Conservation (phyloP, 768 basidiomycete species). For the Xerocomellus intermedius region DNA sequence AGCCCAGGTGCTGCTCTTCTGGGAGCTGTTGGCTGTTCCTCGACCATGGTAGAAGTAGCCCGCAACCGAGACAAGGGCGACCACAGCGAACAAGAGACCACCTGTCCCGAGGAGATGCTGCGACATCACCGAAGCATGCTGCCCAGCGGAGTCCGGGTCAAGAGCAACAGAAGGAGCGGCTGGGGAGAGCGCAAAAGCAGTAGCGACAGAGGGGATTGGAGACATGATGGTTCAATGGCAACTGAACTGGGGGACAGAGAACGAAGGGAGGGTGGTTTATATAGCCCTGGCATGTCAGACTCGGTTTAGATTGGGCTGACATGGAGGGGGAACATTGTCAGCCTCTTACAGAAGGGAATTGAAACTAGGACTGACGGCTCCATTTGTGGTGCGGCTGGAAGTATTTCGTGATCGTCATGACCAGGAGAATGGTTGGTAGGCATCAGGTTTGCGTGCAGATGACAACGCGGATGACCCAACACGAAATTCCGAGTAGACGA, state of each 20-base stretch:
- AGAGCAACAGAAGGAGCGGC: constrained; percentile 1
- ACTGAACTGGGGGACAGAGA: background rate
- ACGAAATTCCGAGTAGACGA: background rate
- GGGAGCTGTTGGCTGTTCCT: background rate
- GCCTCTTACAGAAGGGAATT: background rate
- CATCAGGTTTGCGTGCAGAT: background rate
- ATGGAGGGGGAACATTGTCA: constrained; percentile 1
- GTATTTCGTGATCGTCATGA: background rate
- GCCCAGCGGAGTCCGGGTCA: background rate
- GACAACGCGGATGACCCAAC: background rate
- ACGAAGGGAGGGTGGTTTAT: background rate
- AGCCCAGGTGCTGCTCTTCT: constrained; percentile 2
- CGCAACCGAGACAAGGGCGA: constrained; percentile 11
- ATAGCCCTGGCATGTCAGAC: constrained; percentile 10
- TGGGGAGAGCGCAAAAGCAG: background rate
- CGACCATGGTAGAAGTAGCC: constrained; percentile 18
- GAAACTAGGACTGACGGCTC: background rate
- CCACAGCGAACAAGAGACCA: constrained; percentile 13
- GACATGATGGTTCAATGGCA: constrained; percentile 14
- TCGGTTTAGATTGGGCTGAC: constrained; percentile 4
- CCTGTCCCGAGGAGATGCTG: constrained; percentile 10
- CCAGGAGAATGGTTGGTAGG: background rate
- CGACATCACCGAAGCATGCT: background rate
- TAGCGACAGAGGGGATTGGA: constrained; percentile 13
- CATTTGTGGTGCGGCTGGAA: background rate